Percentiles rank a stretch among this genome's conserved stretches.
Evolutionary conservation across 805 yeast species (phyloP).

Genomic region (Pichia thaimueangensis): DNA sequence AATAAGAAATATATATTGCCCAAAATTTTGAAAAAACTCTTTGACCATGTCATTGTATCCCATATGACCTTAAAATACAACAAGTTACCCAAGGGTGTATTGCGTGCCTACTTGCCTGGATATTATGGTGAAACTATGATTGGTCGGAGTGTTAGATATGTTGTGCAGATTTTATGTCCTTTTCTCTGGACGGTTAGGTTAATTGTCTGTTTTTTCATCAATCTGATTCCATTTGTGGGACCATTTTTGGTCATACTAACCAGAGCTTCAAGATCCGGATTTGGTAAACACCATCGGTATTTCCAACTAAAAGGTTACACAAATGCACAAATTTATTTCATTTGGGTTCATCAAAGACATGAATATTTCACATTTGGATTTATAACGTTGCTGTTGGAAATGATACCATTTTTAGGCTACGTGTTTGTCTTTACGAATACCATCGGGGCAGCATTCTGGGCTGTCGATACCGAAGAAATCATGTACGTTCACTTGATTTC

Average conservation of each 20-base stretch:
- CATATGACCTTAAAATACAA: slow-evolving; percentile 20
- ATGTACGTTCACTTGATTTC: not conserved
- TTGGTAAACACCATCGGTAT: slow-evolving; percentile 47
- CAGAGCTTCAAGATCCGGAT: slow-evolving; percentile 51
- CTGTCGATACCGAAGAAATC: slow-evolving; percentile 32
- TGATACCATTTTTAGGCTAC: slow-evolving; percentile 46
- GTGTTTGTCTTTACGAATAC: slow-evolving; percentile 53
- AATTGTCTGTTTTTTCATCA: slow-evolving; percentile 32
- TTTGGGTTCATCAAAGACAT: slow-evolving; percentile 30
- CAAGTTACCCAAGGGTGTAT: slow-evolving; percentile 21
- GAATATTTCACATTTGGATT: slow-evolving; percentile 46
- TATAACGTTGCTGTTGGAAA: slow-evolving; percentile 43
- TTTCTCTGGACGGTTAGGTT: slow-evolving; percentile 37
- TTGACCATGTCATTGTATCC: slow-evolving; percentile 27
- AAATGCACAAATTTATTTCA: slow-evolving; percentile 33
- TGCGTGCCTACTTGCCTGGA: slow-evolving; percentile 21
- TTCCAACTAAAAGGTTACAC: slow-evolving; percentile 49
- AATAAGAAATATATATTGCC: slow-evolving; percentile 29
- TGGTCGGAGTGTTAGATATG: slow-evolving; percentile 17
- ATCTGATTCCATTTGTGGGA: slow-evolving; percentile 52
- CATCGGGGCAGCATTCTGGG: slow-evolving; percentile 64
- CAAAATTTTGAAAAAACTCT: slow-evolving; percentile 23
- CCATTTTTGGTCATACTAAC: slow-evolving; percentile 45
- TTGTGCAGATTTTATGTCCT: slow-evolving; percentile 23
- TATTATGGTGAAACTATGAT: slow-evolving; percentile 25